Evolutionary conservation across 768 basidiomycete genomes (phyloP), one percentile per base, ranked within the genome.

Genomic region (Phaffia australis): DNA sequence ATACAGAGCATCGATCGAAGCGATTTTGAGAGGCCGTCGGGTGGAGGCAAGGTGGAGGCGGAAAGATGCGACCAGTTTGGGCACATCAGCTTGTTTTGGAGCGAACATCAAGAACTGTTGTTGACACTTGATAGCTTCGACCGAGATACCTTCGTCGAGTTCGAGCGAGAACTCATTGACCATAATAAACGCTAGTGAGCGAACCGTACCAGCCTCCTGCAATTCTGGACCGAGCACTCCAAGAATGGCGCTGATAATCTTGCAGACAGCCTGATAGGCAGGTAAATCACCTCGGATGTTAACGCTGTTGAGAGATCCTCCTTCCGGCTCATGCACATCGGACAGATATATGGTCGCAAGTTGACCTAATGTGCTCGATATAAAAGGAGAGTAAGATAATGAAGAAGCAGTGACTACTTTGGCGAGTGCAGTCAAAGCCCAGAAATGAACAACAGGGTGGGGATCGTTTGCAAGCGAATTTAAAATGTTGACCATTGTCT

Each of bases 101-200:
- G 89, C 87, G 71, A 98, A 98, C 85, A 99, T 94, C 50, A 98
- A 81, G 79, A 95, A 87, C 74, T 98, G 94, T 72, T 98, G 94
- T 15, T 91, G 85, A 76, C 92, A 94, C 76, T 87, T 89, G 76
- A 97, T 93, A 1, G 92, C 92, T 75, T 97, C 91, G 1, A 98
- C 88, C 48, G 86, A 81, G 63, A 92, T 85, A 1, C 86, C 85
- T 72, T 94, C 90, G 70, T 95, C 90, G 2, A 85, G 83, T 72
- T 97, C 93, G 50, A 83, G 77, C 3, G 85, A 84, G 72, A 97
- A 89, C 71, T 91, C 87, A 66, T 85, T 82, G 5, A 97, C 87
- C 21, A 98, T 81, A 71, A 87, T 85, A 49, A 94, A 82, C 15
- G 94, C 83, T 32, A 95, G 79, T 1, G 84, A 83, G n/a, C 90